Conservation (phyloP, 805 yeast species). For the Teunomyces cretensis region DNA sequence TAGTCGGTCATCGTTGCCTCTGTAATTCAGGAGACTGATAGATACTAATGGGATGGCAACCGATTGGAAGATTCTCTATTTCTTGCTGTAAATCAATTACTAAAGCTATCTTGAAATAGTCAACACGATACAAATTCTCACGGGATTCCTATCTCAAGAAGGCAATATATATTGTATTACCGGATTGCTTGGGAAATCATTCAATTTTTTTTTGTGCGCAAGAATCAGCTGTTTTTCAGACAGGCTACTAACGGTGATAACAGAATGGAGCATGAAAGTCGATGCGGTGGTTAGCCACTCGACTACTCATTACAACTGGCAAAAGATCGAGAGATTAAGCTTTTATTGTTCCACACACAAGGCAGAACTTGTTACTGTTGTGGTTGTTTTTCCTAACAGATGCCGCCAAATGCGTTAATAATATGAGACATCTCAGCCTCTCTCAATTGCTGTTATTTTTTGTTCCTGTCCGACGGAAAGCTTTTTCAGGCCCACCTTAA, state of each 20-base stretch:
- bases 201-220: conserved; percentile 1
- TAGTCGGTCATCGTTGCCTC: conserved; percentile 10
- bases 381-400: too few species aligned
- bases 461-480: too few species aligned
- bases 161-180: not conserved
- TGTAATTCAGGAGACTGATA: not conserved
- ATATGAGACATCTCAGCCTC: not conserved
- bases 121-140: not conserved
- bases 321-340: too few species aligned
- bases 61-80: not conserved
- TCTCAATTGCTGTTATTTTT: not conserved
- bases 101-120: not conserved
- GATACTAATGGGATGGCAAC: not conserved
- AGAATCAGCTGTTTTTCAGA: conserved; percentile 3
- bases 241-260: not conserved
- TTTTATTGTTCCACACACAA: too few species aligned
- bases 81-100: not conserved
- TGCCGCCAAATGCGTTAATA: too few species aligned
- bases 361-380: too few species aligned
- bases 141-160: not conserved
- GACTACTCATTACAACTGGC: too few species aligned
- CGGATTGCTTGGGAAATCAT: not conserved
- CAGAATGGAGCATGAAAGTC: not conserved
- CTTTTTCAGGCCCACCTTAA: too few species aligned
- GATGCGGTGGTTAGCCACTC: too few species aligned